phyloP scores from a whole-genome alignment of 2,329 filamentous ascomycete genomes.

The Graphiopsis chlorocephala region DNA sequence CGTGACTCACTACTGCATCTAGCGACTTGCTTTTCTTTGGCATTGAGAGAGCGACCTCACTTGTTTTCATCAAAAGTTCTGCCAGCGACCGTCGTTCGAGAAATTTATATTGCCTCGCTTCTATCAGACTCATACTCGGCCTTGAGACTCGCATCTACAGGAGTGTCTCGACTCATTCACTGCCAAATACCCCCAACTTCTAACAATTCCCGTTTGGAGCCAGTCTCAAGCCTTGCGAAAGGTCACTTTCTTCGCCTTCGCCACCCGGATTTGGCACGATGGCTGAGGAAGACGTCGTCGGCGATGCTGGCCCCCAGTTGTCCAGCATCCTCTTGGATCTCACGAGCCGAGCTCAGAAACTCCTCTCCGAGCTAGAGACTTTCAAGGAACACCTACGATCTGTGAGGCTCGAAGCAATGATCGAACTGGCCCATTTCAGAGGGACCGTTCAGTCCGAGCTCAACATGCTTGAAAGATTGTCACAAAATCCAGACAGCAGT shows the following conservation, averaged over 20 bases:
- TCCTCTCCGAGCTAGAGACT: conserved; percentile 42
- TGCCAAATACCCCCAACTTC: background rate
- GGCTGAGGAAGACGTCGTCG: conserved; percentile 1
- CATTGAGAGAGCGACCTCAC: background rate
- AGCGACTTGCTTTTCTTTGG: background rate
- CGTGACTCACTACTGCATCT: background rate
- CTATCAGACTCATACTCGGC: background rate
- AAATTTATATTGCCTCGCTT: background rate
- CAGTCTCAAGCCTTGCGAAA: background rate
- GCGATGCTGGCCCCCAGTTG: conserved; percentile 5
- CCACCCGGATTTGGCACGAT: background rate
- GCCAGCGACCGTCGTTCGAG: background rate
- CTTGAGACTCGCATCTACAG: background rate
- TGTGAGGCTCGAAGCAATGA: conserved; percentile 36
- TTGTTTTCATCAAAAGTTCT: background rate
- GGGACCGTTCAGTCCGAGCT: conserved; percentile 36
- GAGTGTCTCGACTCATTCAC: background rate
- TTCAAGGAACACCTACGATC: conserved; percentile 37
- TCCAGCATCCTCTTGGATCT: conserved; percentile 28
- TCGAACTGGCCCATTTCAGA: conserved; percentile 36
- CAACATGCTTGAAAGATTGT: conserved; percentile 31
- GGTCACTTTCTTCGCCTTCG: background rate
- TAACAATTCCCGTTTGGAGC: background rate
- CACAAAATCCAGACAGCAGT: conserved; percentile 25
- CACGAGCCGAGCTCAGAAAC: conserved; percentile 36